phyloP scores from a whole-genome alignment of 768 basidiomycete species.

The Phylloporus sp. region DNA sequence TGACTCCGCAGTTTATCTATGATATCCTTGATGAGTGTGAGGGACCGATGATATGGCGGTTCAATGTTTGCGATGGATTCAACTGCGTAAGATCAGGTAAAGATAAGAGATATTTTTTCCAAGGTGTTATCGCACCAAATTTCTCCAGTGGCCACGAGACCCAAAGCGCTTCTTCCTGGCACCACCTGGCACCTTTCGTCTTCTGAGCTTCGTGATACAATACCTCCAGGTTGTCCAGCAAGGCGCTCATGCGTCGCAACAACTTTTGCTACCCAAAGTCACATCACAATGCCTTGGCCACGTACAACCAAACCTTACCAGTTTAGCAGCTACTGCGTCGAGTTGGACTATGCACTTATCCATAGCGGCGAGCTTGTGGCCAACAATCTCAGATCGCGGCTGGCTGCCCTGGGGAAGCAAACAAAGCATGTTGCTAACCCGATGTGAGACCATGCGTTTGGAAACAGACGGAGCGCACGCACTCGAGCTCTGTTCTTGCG shows the following conservation, averaged over 20 bases:
- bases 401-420: constrained; percentile 46
- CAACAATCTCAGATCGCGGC: constrained; percentile 57
- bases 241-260: constrained; percentile 59
- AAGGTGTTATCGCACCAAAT: constrained; percentile 50
- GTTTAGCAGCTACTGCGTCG: constrained; percentile 54
- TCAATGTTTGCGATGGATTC: constrained; percentile 53
- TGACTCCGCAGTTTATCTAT: constrained; percentile 60
- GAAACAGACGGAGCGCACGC: constrained; percentile 28
- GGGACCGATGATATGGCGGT: constrained; percentile 63
- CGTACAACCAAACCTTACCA: constrained; percentile 44
- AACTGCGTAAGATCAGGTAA: constrained; percentile 36
- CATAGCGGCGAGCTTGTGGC: constrained; percentile 65
- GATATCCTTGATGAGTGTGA: constrained; percentile 52
- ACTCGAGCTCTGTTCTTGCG: constrained; percentile 83
- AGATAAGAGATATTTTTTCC: neutral
- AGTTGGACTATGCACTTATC: constrained; percentile 60
- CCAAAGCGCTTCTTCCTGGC: constrained; percentile 71
- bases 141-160: constrained; percentile 77
- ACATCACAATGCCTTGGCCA: neutral
- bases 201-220: constrained; percentile 67
- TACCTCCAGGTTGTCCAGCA: constrained; percentile 62
- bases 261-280: constrained; percentile 53
- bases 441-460: neutral
- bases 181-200: constrained; percentile 70
- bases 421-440: constrained; percentile 58